A percentile compares a stretch with the other conserved stretches of the same genome.
phyloP scores from a whole-genome alignment of 164 flowering plant species.

The Hamamelis virginiana region DNA sequence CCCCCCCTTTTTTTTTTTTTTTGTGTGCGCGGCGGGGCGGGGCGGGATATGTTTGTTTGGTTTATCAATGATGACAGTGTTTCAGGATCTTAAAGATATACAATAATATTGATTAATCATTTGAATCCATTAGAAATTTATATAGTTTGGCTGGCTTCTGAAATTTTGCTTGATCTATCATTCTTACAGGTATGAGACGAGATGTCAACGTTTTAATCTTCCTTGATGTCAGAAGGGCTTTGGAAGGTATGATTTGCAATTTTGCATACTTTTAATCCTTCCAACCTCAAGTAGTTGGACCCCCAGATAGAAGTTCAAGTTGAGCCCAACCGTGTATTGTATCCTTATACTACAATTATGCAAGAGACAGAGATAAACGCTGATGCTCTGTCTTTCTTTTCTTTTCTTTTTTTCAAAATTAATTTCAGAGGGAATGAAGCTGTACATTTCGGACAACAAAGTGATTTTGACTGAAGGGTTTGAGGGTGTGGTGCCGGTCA shows the following conservation, averaged over 20 bases:
- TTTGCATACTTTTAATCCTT: background rate
- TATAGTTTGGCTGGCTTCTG: background rate
- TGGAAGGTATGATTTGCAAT: slow-evolving; percentile 75
- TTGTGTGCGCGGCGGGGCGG: background rate
- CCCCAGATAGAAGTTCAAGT: background rate
- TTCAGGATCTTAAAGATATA: background rate
- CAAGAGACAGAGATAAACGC: background rate
- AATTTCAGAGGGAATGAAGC: slow-evolving; percentile 86
- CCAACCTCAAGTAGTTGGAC: background rate
- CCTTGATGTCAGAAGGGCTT: slow-evolving; percentile 74
- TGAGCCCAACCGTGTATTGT: background rate
- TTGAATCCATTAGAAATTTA: background rate
- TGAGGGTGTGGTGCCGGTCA: slow-evolving; percentile 77
- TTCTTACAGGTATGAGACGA: slow-evolving; percentile 70
- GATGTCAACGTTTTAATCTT: slow-evolving; percentile 72
- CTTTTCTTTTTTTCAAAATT: no score
- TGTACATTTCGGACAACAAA: slow-evolving; percentile 83
- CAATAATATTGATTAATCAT: no score
- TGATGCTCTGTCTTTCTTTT: background rate
- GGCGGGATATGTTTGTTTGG: no score
- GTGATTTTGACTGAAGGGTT: slow-evolving; percentile 94
- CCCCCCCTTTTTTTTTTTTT: background rate
- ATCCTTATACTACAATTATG: no score
- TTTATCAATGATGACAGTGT: background rate
- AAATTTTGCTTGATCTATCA: background rate